Conservation (phyloP, 371 early-diverging fungal species). For the Rhizopus delemar region DNA sequence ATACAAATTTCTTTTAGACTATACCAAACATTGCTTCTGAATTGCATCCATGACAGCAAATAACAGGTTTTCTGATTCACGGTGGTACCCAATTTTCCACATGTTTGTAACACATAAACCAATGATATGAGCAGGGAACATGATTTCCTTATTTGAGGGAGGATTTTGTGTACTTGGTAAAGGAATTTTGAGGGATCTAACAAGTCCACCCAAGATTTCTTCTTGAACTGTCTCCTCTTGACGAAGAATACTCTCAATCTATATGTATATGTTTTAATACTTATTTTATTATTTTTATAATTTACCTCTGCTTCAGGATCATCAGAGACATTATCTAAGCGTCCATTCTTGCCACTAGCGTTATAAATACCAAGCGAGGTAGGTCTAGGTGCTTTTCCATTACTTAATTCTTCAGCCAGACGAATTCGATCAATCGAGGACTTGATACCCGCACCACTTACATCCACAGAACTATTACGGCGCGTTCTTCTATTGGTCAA, state of each 20-base stretch:
- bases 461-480: conserved; percentile 37
- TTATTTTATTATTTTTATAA: not conserved
- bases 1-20: not conserved
- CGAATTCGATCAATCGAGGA: conserved; percentile 37
- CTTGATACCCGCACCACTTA: conserved; percentile 21
- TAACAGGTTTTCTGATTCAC: conserved; percentile 80
- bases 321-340: conserved; percentile 20
- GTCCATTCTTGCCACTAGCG: conserved; percentile 24
- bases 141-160: conserved; percentile 80
- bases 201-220: conserved; percentile 86
- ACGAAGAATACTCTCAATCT: conserved; percentile 57
- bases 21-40: conserved; percentile 70
- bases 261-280: conserved; percentile 6
- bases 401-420: conserved; percentile 21
- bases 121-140: conserved; percentile 93
- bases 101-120: conserved; percentile 81
- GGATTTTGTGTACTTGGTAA: conserved; percentile 81
- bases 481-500: conserved; percentile 27
- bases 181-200: conserved; percentile 86
- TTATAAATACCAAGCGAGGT: conserved; percentile 45
- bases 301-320: conserved; percentile 43
- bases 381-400: conserved; percentile 39
- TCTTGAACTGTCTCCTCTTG: conserved; percentile 80
- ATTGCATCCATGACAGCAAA: conserved; percentile 84
- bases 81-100: conserved; percentile 79